phyloP scores from a whole-genome alignment of 1,284 basidiomycete species.

The Mixia osmundae region DNA sequence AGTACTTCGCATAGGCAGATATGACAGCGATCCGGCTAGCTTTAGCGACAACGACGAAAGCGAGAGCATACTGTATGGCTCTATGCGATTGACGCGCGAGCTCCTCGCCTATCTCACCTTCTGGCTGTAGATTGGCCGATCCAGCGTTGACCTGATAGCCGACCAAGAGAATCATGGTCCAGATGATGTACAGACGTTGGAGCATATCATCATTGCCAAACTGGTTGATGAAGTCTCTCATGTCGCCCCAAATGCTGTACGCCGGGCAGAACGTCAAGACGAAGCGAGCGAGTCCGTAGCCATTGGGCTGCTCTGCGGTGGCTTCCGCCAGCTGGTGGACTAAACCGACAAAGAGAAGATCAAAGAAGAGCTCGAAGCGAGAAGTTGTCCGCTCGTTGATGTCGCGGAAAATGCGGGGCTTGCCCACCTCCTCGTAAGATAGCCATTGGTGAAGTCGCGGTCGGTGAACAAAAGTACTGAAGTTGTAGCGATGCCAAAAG shows the following conservation, averaged over 20 bases:
- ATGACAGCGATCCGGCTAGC: neutral
- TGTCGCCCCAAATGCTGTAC: neutral
- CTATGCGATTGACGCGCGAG: neutral
- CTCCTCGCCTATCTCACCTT: neutral
- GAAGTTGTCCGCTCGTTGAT: neutral
- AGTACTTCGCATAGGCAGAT: too few species aligned
- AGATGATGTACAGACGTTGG: neutral
- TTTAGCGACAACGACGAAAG: neutral
- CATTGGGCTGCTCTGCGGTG: neutral
- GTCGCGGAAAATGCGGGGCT: neutral
- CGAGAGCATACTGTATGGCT: neutral
- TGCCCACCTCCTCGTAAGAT: too few species aligned
- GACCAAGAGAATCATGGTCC: constrained; percentile 1
- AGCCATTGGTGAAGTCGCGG: too few species aligned
- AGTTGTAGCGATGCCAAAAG: too few species aligned
- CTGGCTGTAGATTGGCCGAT: neutral
- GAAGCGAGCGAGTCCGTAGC: neutral
- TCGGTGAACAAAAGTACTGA: too few species aligned
- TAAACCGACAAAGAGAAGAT: neutral
- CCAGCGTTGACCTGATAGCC: neutral
- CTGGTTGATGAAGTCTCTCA: constrained; percentile 1
- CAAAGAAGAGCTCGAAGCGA: constrained; percentile 3
- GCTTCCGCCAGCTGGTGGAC: constrained; percentile 1
- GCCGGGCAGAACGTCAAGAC: neutral
- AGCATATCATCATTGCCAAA: constrained; percentile 1